Conservation (phyloP, 2,329 filamentous ascomycete species). For the Davidsoniella neocaledoniae region DNA sequence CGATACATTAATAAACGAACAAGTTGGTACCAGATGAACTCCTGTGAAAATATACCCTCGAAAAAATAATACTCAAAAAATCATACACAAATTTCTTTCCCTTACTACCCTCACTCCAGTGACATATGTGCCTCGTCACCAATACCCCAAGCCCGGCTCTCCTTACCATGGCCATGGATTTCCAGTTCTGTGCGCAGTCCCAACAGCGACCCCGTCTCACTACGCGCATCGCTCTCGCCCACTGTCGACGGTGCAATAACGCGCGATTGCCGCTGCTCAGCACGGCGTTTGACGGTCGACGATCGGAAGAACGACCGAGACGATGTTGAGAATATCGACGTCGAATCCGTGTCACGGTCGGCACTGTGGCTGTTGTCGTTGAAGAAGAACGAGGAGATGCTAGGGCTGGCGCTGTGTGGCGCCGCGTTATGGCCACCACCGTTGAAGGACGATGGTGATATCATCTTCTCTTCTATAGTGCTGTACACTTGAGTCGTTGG, state of each 20-base stretch:
- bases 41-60: neutral
- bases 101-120: constrained; percentile 45
- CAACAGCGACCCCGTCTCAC: constrained; percentile 26
- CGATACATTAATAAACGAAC: no score
- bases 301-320: constrained; percentile 28
- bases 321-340: constrained; percentile 31
- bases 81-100: neutral
- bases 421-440: neutral
- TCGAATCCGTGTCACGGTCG: constrained; percentile 22
- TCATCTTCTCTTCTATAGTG: constrained; percentile 22
- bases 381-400: constrained; percentile 5
- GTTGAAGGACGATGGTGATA: no score
- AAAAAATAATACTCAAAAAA: neutral
- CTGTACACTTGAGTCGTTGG: constrained; percentile 19
- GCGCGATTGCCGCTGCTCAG: constrained; percentile 21
- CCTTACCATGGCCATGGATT: constrained; percentile 35
- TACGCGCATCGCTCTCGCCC: constrained; percentile 22
- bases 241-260: constrained; percentile 25
- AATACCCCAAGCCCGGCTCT: constrained; percentile 54
- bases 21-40: no score
- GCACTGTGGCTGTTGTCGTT: constrained; percentile 1
- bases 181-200: constrained; percentile 31
- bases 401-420: constrained; percentile 4
- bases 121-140: constrained; percentile 76
- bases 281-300: constrained; percentile 24